Conservation (phyloP, 176 grass and related monocot genomes). For the Elymus sibiricus region DNA sequence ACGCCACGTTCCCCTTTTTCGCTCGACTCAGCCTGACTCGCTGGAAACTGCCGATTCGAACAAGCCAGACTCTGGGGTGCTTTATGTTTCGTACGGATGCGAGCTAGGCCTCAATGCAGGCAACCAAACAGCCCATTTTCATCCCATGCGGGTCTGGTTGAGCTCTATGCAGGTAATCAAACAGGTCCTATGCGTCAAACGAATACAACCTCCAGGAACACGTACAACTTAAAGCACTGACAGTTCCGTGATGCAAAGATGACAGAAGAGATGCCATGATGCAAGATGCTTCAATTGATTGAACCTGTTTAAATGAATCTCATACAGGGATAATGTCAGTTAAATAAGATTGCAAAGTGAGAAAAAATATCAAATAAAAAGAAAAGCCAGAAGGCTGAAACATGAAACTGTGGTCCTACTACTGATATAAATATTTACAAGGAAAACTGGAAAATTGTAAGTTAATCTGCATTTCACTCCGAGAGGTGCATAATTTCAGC, state of each 20-base stretch:
- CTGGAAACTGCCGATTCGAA: too few species aligned
- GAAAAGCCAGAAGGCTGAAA: conserved; percentile 40
- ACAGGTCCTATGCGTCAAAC: conserved; percentile 1
- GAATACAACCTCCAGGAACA: background rate
- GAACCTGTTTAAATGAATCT: conserved; percentile 46
- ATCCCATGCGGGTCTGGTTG: too few species aligned
- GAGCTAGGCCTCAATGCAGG: too few species aligned
- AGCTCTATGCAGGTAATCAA: too few species aligned
- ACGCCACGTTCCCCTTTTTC: too few species aligned
- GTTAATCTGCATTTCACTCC: conserved; percentile 38
- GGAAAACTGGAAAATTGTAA: conserved; percentile 44
- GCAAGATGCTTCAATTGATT: conserved; percentile 40
- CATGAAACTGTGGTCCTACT: conserved; percentile 41
- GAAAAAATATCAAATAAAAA: conserved; percentile 33
- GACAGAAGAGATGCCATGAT: background rate
- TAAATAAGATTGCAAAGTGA: conserved; percentile 36
- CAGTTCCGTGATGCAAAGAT: conserved; percentile 30
- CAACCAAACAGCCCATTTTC: too few species aligned
- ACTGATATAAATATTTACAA: conserved; percentile 69
- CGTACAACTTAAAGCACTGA: background rate
- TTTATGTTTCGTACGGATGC: too few species aligned
- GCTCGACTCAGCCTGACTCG: too few species aligned
- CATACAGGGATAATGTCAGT: conserved; percentile 39
- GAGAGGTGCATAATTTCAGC: conserved; percentile 36
- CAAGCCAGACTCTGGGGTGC: too few species aligned